Evolutionary conservation across 2,329 filamentous ascomycete species (phyloP).

Genomic region (Penicillium sp.): DNA sequence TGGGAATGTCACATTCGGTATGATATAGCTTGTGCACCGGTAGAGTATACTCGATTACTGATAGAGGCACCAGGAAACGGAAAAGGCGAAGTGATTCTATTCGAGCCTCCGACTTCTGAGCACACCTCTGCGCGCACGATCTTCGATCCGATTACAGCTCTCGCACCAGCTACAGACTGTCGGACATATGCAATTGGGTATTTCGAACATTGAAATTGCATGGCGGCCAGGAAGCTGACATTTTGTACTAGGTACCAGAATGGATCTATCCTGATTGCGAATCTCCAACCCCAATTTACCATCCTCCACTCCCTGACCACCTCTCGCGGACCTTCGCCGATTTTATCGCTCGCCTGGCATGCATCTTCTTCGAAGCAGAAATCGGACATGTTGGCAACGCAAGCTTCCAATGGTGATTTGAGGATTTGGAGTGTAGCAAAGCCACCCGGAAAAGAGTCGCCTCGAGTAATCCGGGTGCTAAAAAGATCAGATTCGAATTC

Average conservation of each 20-base stretch:
- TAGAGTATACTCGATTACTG: conserved; percentile 8
- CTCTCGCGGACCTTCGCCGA: conserved; percentile 75
- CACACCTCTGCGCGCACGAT: conserved; percentile 88
- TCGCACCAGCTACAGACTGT: conserved; percentile 85
- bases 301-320: conserved; percentile 90
- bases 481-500: conserved; percentile 71
- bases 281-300: conserved; percentile 83
- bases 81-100: conserved; percentile 88
- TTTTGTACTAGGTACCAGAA: conserved; percentile 72
- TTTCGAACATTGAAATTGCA: conserved; percentile 28
- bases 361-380: conserved; percentile 93
- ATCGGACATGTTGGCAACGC: conserved; percentile 94
- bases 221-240: conserved; percentile 3
- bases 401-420: conserved; percentile 85
- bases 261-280: conserved; percentile 85
- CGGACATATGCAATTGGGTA: conserved; percentile 95
- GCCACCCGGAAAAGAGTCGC: conserved; percentile 63
- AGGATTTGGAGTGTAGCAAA: conserved; percentile 97
- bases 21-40: conserved; percentile 26
- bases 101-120: conserved; percentile 88
- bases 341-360: conserved; percentile 88
- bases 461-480: conserved; percentile 82
- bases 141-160: conserved; percentile 88
- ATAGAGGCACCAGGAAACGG: conserved; percentile 64
- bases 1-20: conserved; percentile 95